A percentile compares a stretch with the other conserved stretches of the same genome.
phyloP scores from a whole-genome alignment of 1,139 yeast genomes.

The Candida dubliniensis region DNA sequence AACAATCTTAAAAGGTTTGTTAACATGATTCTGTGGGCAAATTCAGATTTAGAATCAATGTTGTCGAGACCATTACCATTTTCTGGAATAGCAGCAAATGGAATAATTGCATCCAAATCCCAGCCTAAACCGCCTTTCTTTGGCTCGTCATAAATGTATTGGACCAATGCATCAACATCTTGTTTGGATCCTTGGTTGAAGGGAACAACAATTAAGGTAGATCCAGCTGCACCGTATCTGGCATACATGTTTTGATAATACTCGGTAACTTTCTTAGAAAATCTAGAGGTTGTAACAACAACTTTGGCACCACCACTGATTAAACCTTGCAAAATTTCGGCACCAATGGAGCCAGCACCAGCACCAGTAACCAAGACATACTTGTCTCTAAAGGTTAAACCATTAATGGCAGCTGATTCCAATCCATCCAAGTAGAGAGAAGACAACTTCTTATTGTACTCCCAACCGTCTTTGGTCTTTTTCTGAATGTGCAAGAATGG shows the following conservation, averaged over 20 bases:
- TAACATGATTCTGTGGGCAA: slow-evolving; percentile 97
- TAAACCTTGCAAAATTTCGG: slow-evolving; percentile 92
- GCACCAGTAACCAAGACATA: slow-evolving; percentile 95
- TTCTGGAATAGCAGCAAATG: slow-evolving; percentile 99
- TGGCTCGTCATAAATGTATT: slow-evolving; percentile 78
- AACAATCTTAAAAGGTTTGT: slow-evolving; percentile 90
- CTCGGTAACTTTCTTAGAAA: slow-evolving; percentile 91
- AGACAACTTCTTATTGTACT: slow-evolving; percentile 76
- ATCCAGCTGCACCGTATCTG: slow-evolving; percentile 87
- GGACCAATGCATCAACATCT: slow-evolving; percentile 84
- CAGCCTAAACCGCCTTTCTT: slow-evolving; percentile 94
- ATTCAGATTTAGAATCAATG: slow-evolving; percentile 92
- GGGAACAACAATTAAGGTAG: slow-evolving; percentile 92
- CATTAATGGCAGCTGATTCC: slow-evolving; percentile 90
- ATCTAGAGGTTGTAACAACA: slow-evolving; percentile 92
- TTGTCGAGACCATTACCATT: slow-evolving; percentile 93
- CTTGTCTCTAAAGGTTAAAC: slow-evolving; percentile 86
- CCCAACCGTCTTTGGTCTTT: slow-evolving; percentile 78
- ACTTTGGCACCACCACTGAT: slow-evolving; percentile 98
- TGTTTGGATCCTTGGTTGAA: slow-evolving; percentile 97
- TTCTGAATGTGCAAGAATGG: slow-evolving; percentile 93
- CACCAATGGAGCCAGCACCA: slow-evolving; percentile 98
- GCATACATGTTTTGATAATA: slow-evolving; percentile 93
- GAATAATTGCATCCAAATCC: slow-evolving; percentile 95
- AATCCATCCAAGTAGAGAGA: slow-evolving; percentile 82